Evolutionary conservation across 768 basidiomycete genomes (phyloP), one percentile per base, ranked within the genome.

Genomic region (Boletus patriciae): DNA sequence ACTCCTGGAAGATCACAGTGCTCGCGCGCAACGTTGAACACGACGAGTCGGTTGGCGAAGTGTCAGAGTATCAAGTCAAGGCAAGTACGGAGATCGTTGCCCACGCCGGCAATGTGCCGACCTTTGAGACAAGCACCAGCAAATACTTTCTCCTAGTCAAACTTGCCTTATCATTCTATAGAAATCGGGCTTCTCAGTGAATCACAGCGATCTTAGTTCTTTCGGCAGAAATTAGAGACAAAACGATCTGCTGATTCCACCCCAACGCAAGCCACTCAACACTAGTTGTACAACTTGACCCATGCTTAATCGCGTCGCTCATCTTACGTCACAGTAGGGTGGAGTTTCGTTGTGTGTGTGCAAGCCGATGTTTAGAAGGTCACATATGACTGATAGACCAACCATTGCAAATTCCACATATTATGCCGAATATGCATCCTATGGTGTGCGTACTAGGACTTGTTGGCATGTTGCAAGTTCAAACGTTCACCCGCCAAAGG

Each of bases 21-120:
- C 38, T 44, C 33, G 50, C 40, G 34, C 25, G 33, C 48, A 44
- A 52, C 25, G 54, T 41, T 48, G 55, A 21, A 31, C 6, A 46
- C 23, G 34, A 40, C 23, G 18, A 31, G 40, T 43, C 18, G n/a
- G 50, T 33, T 16, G 55, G 19, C 31, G 54, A 51, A 19, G 21
- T 23, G 42, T 16, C 43, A 23, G 33, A 38, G 40, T 7, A 37
- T 54, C 44, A 53, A 54, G 21, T 25, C 43, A 43, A 15, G 76
- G 40, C 38, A 38, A n/a, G 33, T 13, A n/a, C 80, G n/a, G 70
- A 2, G 68, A 81, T 84, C 80, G 56, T 40, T 40, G 54, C 25
- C 16, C 37, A 36, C 38, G 10, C 31, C 31, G 44, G 11, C 36
- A 48, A 15, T 48, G 33, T 47, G 44, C 37, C 29, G 25, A 19